phyloP scores from a whole-genome alignment of 2,329 filamentous ascomycete genomes.

The Claviceps africana region DNA sequence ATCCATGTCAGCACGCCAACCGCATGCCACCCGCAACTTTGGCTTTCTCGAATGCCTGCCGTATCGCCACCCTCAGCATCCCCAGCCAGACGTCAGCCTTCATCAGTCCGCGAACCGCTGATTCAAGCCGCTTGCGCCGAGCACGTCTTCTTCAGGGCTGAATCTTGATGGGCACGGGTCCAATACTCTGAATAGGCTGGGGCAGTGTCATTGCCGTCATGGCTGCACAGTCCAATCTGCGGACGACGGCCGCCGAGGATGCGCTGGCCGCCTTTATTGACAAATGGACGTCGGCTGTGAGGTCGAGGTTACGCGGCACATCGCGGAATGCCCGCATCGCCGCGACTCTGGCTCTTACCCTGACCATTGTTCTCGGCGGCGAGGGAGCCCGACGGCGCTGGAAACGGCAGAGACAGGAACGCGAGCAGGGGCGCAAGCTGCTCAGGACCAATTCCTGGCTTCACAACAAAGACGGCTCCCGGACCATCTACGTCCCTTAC shows the following conservation, averaged over 20 bases:
- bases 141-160: neutral
- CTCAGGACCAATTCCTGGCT: slow-evolving; percentile 85
- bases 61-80: neutral
- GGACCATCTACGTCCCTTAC: slow-evolving; percentile 91
- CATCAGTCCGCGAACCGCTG: neutral
- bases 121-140: neutral
- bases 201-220: slow-evolving; percentile 30
- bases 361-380: slow-evolving; percentile 65
- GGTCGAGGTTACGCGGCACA: slow-evolving; percentile 43
- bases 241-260: slow-evolving; percentile 49
- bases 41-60: neutral
- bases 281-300: slow-evolving; percentile 41
- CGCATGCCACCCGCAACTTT: neutral
- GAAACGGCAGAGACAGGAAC: slow-evolving; percentile 58
- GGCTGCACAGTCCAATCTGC: slow-evolving; percentile 79
- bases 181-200: neutral
- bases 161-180: neutral
- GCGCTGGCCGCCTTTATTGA: slow-evolving; percentile 50
- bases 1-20: neutral
- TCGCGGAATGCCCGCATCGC: slow-evolving; percentile 60
- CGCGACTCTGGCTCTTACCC: slow-evolving; percentile 58
- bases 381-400: slow-evolving; percentile 72
- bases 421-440: slow-evolving; percentile 67
- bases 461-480: slow-evolving; percentile 83
- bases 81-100: neutral